Conservation (phyloP, 352 stramenopile species). For the Sclerospora graminicola region DNA sequence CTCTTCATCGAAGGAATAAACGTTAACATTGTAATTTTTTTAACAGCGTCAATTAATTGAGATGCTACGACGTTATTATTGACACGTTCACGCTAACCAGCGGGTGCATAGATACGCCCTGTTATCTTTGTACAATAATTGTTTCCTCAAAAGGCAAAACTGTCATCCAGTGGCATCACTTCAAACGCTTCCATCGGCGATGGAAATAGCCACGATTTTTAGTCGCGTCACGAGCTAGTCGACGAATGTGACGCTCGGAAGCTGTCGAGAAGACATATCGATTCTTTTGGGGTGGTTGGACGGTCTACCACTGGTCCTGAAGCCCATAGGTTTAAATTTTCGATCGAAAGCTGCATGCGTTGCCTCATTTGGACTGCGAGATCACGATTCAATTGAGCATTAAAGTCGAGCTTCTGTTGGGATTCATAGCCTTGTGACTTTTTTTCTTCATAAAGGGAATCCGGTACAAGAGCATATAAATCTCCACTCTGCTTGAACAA, state of each 20-base stretch:
- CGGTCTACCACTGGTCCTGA: slow-evolving; percentile 7
- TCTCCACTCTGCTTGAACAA: slow-evolving; percentile 6
- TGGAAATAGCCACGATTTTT: slow-evolving; percentile 11
- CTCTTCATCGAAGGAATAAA: too few species aligned
- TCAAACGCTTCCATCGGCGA: slow-evolving; percentile 15
- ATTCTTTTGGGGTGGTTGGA: slow-evolving; percentile 24
- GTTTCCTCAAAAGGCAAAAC: too few species aligned
- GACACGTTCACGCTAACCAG: too few species aligned
- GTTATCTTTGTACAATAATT: too few species aligned
- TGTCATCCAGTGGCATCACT: too few species aligned
- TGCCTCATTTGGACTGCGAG: slow-evolving; percentile 10
- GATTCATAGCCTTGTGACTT: slow-evolving; percentile 11
- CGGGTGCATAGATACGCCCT: too few species aligned
- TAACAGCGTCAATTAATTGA: too few species aligned
- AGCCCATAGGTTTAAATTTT: slow-evolving; percentile 19
- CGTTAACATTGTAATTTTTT: too few species aligned
- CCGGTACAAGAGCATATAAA: slow-evolving; percentile 15
- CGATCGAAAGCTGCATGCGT: slow-evolving; percentile 18
- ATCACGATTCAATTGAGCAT: slow-evolving; percentile 7
- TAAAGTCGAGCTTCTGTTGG: slow-evolving; percentile 8
- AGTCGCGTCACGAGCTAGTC: slow-evolving; percentile 12
- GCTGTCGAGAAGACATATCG: slow-evolving; percentile 30
- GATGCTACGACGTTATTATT: too few species aligned
- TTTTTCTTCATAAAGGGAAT: slow-evolving; percentile 13
- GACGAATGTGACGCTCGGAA: slow-evolving; percentile 26